phyloP scores from a whole-genome alignment of 768 basidiomycete species.

The Hortiboletus flavorubellus region DNA sequence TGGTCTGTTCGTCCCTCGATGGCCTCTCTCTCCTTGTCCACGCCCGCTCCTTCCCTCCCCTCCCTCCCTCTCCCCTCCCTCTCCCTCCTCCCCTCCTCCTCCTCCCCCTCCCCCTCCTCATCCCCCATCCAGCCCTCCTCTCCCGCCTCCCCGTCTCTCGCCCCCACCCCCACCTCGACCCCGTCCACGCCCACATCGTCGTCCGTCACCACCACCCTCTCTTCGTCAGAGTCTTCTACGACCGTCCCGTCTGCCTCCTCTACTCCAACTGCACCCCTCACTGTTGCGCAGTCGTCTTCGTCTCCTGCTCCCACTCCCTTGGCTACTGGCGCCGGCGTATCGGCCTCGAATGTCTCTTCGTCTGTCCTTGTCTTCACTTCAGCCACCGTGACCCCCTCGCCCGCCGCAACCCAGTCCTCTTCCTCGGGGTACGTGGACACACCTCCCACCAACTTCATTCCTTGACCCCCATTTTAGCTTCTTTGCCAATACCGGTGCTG shows the following conservation, averaged over 20 bases:
- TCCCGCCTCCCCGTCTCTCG: not conserved
- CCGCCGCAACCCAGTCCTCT: constrained; percentile 13
- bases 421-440: constrained; percentile 19
- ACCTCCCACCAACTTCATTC: not conserved
- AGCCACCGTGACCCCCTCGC: constrained; percentile 8
- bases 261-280: not conserved
- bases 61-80: not conserved
- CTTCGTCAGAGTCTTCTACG: not conserved
- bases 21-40: not conserved
- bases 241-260: constrained; percentile 2
- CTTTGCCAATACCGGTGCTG: constrained; percentile 44
- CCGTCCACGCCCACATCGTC: not conserved
- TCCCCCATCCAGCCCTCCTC: not conserved
- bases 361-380: not conserved
- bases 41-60: not conserved
- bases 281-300: not conserved
- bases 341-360: not conserved
- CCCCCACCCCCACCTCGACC: not conserved
- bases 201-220: not conserved
- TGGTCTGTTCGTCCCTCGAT: too few relatives aligned
- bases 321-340: not conserved
- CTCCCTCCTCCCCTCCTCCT: not conserved
- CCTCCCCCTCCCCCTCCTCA: too few relatives aligned
- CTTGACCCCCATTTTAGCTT: constrained; percentile 33
- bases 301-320: not conserved